Evolutionary conservation across 208 protist species (phyloP).

Genomic region (Novymonas esmeraldas): DNA sequence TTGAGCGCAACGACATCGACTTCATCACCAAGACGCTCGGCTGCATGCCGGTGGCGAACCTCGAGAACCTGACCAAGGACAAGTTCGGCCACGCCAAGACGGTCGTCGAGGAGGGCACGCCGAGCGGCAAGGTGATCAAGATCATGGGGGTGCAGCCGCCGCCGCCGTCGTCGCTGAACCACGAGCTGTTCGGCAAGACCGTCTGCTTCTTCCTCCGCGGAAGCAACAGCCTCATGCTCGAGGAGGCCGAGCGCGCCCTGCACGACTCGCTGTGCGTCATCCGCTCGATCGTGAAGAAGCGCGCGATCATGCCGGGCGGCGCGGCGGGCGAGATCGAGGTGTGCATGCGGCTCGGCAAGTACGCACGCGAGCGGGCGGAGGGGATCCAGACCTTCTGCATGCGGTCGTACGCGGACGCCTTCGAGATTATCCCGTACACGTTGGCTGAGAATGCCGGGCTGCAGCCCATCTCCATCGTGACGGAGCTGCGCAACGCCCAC

Average conservation of each 20-base stretch:
- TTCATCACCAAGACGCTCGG: conserved; percentile 98
- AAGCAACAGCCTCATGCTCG: conserved; percentile 97
- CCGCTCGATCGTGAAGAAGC: conserved; percentile 98
- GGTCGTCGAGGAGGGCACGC: conserved; percentile 94
- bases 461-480: conserved; percentile 98
- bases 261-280: conserved; percentile 99
- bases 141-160: conserved; percentile 92
- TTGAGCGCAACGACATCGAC: conserved; percentile 99
- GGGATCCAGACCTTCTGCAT: conserved; percentile 95
- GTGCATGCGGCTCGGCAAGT: conserved; percentile 89
- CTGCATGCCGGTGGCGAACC: conserved; percentile 96
- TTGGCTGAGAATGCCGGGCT: conserved; percentile 99
- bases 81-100: conserved; percentile 97
- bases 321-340: conserved; percentile 98
- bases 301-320: conserved; percentile 95
- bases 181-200: conserved; percentile 90
- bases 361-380: conserved; percentile 80
- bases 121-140: conserved; percentile 94
- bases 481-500: conserved; percentile 97
- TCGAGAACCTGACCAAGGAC: conserved; percentile 96
- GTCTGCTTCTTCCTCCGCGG: conserved; percentile 97
- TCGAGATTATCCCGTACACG: conserved; percentile 99
- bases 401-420: conserved; percentile 96
- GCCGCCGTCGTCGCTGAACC: conserved; percentile 45
- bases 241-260: conserved; percentile 98